Base-by-base conservation (phyloP, 352 stramenopile genomes). In the Globisporangium echinulatum region DNA sequence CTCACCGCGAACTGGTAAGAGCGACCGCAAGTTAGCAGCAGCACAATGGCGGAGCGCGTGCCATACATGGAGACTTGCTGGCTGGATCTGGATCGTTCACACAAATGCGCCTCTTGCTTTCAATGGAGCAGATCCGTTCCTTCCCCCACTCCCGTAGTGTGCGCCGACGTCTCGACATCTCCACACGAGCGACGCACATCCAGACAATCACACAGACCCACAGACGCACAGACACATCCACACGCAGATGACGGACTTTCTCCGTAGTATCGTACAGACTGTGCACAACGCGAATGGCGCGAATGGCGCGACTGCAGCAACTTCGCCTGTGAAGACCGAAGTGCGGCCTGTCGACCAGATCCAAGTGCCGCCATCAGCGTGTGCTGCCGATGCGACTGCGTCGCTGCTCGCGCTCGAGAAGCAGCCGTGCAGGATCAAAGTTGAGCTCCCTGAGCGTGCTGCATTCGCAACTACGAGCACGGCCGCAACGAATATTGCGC, bases 161-260 rank as follows among this genome's bases (percentile, higher is more conserved):
- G 25, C 25, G 25, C 25, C 25, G 25, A 33, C 25, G 25, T 33
- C 25, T 33, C 25, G 25, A 33, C 2, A 33, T 33, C 25, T 33
- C 25, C 25, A 33, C 25, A 33, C 25, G 25, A 33, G 25, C 25
- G 25, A 33, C 25, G 25, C 25, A 33, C 25, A 33, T 33, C 25
- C 25, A 33, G 25, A 33, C 25, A 33, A 33, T 33, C 8, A 47
- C 42, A 47, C 8, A n/a, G 42, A 62, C 50, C 56, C 33, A 56
- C 54, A 54, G 44, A 62, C 38, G 58, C 50, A 62, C 38, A 42
- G 1, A 58, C 33, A 62, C 54, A 60, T 33, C 25, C 25, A 33
- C 25, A 33, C 25, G 25, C 25, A 62, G n/a, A 90, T 91, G 81
- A 91, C 81, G 13, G 81, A 91, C 42, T 88, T 88, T 46, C 82